Percentiles rank a stretch among this genome's conserved stretches.
Evolutionary conservation across 2,329 filamentous ascomycete genomes (phyloP).

Genomic region (Botrytis cinerea): DNA sequence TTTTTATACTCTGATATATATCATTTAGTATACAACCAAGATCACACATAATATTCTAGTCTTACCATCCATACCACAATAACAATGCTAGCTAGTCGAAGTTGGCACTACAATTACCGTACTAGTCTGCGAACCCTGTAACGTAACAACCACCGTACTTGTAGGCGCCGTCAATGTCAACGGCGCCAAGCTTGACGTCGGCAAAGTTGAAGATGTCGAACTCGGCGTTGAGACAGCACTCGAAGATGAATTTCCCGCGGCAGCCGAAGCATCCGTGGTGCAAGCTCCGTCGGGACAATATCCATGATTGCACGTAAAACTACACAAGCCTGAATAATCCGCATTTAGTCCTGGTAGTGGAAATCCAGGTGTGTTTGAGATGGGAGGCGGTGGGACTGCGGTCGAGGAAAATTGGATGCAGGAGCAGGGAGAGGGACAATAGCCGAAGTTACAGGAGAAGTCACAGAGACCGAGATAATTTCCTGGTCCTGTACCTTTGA

Average conservation of each 20-base stretch:
- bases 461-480: conserved; percentile 45
- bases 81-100: not conserved
- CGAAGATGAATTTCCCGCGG: not conserved
- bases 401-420: conserved; percentile 31
- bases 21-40: not conserved
- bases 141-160: conserved; percentile 18
- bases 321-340: conserved; percentile 49
- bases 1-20: not conserved
- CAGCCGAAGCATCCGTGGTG: not conserved
- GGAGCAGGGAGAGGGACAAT: conserved; percentile 35
- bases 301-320: conserved; percentile 49
- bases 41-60: not conserved
- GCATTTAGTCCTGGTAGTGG: conserved; percentile 42
- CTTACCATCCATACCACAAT: not conserved
- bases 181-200: not conserved
- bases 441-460: conserved; percentile 38
- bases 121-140: not conserved
- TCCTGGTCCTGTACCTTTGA: conserved; percentile 36
- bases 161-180: conserved; percentile 2
- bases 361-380: conserved; percentile 42
- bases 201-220: not conserved
- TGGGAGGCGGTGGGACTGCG: conserved; percentile 30
- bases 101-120: not conserved
- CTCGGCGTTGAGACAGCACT: not conserved
- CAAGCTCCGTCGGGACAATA: conserved; percentile 38